Evolutionary conservation across 163 green algal genomes (phyloP).

Genomic region (Smithsoniella earleae): DNA sequence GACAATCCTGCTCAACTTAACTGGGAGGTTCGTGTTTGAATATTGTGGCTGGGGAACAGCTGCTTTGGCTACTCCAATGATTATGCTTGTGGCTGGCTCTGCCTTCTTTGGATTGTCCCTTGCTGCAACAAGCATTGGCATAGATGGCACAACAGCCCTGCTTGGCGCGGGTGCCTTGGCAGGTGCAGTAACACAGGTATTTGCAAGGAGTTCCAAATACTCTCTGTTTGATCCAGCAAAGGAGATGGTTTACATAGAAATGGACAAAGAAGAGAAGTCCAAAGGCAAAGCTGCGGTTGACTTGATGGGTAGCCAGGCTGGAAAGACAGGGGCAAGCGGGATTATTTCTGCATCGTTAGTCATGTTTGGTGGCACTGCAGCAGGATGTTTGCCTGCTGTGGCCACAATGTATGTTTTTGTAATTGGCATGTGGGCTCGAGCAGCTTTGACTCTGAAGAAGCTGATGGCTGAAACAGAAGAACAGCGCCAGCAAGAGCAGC

Average conservation of each 20-base stretch:
- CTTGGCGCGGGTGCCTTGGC: constrained; percentile 48
- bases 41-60: constrained; percentile 63
- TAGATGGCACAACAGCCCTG: constrained; percentile 38
- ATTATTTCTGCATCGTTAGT: constrained; percentile 26
- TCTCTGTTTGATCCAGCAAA: constrained; percentile 82
- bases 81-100: constrained; percentile 59
- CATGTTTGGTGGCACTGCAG: constrained; percentile 6
- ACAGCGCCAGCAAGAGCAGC: neutral
- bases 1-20: constrained; percentile 59
- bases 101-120: constrained; percentile 62
- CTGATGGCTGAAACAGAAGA: constrained; percentile 29
- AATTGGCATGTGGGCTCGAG: constrained; percentile 11
- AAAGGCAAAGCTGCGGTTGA: constrained; percentile 73
- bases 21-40: constrained; percentile 39
- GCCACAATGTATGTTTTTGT: constrained; percentile 26
- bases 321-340: constrained; percentile 56
- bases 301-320: constrained; percentile 49
- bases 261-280: constrained; percentile 70
- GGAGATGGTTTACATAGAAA: constrained; percentile 86
- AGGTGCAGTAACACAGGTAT: constrained; percentile 60
- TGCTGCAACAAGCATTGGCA: constrained; percentile 32
- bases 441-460: constrained; percentile 1
- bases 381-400: constrained; percentile 12
- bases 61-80: constrained; percentile 54
- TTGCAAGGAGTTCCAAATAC: constrained; percentile 59